Evolutionary conservation across 805 yeast genomes (phyloP).

Genomic region (Candida sonorensis): DNA sequence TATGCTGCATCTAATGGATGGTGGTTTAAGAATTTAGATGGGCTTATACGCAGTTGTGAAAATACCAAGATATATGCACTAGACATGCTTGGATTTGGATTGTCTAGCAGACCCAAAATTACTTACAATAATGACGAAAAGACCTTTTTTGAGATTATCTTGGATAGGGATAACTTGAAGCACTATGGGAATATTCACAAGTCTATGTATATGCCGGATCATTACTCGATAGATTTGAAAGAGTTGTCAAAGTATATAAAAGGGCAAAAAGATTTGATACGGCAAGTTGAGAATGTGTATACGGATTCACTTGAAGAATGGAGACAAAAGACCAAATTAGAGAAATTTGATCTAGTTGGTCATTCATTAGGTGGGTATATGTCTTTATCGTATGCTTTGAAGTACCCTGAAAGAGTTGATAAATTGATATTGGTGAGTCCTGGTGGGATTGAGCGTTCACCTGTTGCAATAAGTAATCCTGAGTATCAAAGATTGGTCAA

Average conservation of each 20-base stretch:
- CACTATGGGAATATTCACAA: conserved; percentile 18
- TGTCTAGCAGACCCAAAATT: conserved; percentile 41
- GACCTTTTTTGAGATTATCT: conserved; percentile 21
- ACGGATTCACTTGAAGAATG: conserved; percentile 56
- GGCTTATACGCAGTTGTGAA: conserved; percentile 27
- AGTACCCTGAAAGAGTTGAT: conserved; percentile 46
- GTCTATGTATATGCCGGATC: conserved; percentile 18
- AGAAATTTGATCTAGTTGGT: conserved; percentile 56
- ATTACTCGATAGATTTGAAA: conserved; percentile 10
- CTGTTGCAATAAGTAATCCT: conserved; percentile 50
- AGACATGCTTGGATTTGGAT: conserved; percentile 50
- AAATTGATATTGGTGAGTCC: conserved; percentile 64
- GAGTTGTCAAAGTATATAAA: conserved; percentile 21
- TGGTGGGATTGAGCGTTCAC: conserved; percentile 68
- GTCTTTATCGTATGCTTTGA: conserved; percentile 55
- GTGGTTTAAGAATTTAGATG: conserved; percentile 46
- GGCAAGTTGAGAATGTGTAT: conserved; percentile 49
- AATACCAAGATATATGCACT: conserved; percentile 30
- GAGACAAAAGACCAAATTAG: conserved; percentile 44
- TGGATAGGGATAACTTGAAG: conserved; percentile 13
- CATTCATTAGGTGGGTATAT: conserved; percentile 80
- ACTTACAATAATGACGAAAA: conserved; percentile 16
- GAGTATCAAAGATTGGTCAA: conserved; percentile 4
- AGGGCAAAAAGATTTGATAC: conserved; percentile 32
- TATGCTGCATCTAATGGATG: conserved; percentile 52